Evolutionary conservation across 2,329 filamentous ascomycete species (phyloP), one percentile per base, ranked within the genome.

Genomic region (Beauveria asiatica): DNA sequence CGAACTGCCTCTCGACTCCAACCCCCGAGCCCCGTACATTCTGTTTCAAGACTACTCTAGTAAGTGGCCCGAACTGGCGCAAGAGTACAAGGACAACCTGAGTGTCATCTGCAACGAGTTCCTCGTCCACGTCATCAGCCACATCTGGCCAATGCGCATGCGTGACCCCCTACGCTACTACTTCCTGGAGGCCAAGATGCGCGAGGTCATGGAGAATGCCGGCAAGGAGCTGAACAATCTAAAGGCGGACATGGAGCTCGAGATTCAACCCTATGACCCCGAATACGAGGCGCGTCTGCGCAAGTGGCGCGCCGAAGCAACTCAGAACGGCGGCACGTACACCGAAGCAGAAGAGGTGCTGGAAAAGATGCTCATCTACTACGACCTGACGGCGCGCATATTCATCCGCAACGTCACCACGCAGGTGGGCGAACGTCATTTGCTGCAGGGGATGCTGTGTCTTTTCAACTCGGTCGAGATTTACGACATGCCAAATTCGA

Each of bases 311-410:
- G 70, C 70, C 0, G 69, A 74, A 7, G 68, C 72, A 0, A 75
- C 74, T 0, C 69, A 75, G 62, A 74, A 80, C 7, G 78, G 77
- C 0, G 76, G 74, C 27, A 73, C 72, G 0, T 81, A 79, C 64
- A 76, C 75, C 2, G 78, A 81, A 61, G 79, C 79, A 0, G 77
- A 81, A 61, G 79, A 81, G 67, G 78, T 81, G 0, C 65, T 81
- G 27, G 79, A 81, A 67, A 81, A 81, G 72, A 81, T 81, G 79
- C 71, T 81, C 57, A 81, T 81, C 62, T 81, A 79, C 70, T 81
- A 81, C 63, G 78, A 81, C 44, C 73, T 81, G 9, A 79, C 78
- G 2, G 77, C 78, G 7, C 78, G 79, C 66, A 78, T 77, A 53
- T 81, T 80, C 61, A 80, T 78, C 30, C 73, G 79, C 58, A 81